Percentiles rank a stretch among this genome's conserved stretches.
Evolutionary conservation across 2,329 filamentous ascomycete genomes (phyloP).

Genomic region (Lachnellula suecica): DNA sequence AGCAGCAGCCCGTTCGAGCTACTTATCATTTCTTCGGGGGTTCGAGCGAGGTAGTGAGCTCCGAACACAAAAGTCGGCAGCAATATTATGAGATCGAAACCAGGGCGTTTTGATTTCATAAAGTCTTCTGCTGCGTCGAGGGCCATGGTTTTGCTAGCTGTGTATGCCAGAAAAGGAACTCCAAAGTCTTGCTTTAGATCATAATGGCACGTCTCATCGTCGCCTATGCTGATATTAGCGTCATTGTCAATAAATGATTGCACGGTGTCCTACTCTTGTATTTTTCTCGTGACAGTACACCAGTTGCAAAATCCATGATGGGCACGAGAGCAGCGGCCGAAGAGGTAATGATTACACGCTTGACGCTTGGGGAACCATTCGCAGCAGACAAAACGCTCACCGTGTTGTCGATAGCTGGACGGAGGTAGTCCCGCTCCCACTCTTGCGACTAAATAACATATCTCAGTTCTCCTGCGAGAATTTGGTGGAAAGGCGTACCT

Average conservation of each 20-base stretch:
- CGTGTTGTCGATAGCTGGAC: slow-evolving; percentile 35
- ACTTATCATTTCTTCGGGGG: not conserved
- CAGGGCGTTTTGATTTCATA: not conserved
- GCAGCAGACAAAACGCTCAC: slow-evolving; percentile 37
- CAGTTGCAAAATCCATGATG: not conserved
- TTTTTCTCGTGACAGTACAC: not conserved
- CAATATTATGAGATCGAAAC: slow-evolving; percentile 7
- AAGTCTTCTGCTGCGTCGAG: slow-evolving; percentile 31
- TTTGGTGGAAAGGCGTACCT: too few species aligned
- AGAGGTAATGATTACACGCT: slow-evolving; percentile 41
- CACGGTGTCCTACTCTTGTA: not conserved
- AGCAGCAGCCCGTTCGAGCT: slow-evolving; percentile 29
- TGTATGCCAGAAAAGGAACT: not conserved
- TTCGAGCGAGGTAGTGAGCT: not conserved
- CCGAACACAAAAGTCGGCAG: slow-evolving; percentile 5
- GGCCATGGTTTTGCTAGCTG: slow-evolving; percentile 31
- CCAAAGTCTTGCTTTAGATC: not conserved
- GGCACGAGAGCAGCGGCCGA: slow-evolving; percentile 29
- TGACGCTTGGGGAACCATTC: slow-evolving; percentile 28
- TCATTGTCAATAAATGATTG: too few species aligned
- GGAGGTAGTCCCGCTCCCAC: slow-evolving; percentile 20
- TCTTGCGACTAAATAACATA: not conserved
- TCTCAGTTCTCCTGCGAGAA: too few species aligned
- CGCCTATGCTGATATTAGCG: too few species aligned
- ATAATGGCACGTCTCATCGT: not conserved